Conservation (phyloP, 495 filamentous ascomycete species). For the Trichoderma erinaceum region DNA sequence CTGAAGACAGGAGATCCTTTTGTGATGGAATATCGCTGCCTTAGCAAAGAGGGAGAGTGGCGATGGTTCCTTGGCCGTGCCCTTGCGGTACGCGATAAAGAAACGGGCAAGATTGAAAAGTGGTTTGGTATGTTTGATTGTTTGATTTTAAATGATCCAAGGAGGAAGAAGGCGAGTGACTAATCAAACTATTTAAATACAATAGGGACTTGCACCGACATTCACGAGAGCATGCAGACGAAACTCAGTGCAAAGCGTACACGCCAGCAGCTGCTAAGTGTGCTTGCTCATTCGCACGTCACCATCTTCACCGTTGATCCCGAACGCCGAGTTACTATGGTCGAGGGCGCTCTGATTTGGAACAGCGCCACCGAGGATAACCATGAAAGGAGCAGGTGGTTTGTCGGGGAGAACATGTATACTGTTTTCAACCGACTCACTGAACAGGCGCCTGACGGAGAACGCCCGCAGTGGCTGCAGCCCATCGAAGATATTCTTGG, state of each 20-base stretch:
- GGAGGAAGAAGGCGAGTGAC: not conserved
- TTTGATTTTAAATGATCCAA: conserved; percentile 2
- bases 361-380: conserved; percentile 28
- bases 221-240: conserved; percentile 57
- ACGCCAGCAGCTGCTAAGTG: conserved; percentile 57
- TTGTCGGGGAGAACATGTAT: conserved; percentile 53
- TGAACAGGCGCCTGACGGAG: conserved; percentile 27
- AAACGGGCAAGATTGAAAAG: conserved; percentile 56
- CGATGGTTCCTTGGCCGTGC: conserved; percentile 67
- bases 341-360: conserved; percentile 58
- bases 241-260: conserved; percentile 52
- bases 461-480: conserved; percentile 40
- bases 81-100: conserved; percentile 53
- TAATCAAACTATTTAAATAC: not conserved
- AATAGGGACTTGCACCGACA: conserved; percentile 55
- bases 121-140: conserved; percentile 54
- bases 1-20: conserved; percentile 60
- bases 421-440: conserved; percentile 46
- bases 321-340: conserved; percentile 49
- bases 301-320: conserved; percentile 62
- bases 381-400: conserved; percentile 25
- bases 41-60: conserved; percentile 55
- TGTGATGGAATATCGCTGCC: conserved; percentile 59
- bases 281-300: conserved; percentile 61
- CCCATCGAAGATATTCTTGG: conserved; percentile 53